Percentiles rank a stretch among this genome's conserved stretches.
phyloP scores from a whole-genome alignment of 225 moss, liverwort and hornwort genomes.

The Polytrichum commune region DNA sequence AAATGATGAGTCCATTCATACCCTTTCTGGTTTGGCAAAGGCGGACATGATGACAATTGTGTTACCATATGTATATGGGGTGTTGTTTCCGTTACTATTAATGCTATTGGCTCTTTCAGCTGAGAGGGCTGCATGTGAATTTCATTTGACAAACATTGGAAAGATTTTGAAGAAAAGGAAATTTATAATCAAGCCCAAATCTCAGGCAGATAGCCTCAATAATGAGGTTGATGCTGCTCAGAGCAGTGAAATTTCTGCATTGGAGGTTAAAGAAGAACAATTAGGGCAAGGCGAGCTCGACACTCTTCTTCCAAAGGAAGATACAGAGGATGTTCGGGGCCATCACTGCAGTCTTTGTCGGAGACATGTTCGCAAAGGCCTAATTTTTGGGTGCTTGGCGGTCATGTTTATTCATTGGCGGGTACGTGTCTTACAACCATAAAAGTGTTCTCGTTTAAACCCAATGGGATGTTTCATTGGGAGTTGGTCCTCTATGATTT shows the following conservation, averaged over 20 bases:
- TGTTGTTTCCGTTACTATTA: constrained; percentile 66
- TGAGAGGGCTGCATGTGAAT: constrained; percentile 73
- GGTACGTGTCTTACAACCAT: constrained; percentile 24
- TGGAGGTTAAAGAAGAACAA: constrained; percentile 15
- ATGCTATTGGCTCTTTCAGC: constrained; percentile 80
- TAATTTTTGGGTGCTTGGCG: constrained; percentile 63
- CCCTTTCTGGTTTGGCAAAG: constrained; percentile 60
- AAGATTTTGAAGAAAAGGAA: constrained; percentile 20
- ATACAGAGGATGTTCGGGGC: constrained; percentile 9
- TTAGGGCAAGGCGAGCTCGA: constrained; percentile 12
- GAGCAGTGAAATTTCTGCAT: constrained; percentile 13
- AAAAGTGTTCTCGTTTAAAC: background rate
- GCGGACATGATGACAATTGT: constrained; percentile 88
- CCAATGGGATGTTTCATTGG: background rate
- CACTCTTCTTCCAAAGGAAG: constrained; percentile 13
- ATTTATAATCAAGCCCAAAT: constrained; percentile 5
- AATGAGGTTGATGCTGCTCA: constrained; percentile 6
- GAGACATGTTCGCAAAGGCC: constrained; percentile 66
- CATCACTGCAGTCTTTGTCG: constrained; percentile 37
- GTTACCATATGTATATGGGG: constrained; percentile 61
- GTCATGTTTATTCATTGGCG: constrained; percentile 63
- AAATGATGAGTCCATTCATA: constrained; percentile 22
- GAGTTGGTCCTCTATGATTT: constrained; percentile 1
- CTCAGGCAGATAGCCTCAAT: constrained; percentile 12
- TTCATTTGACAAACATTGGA: constrained; percentile 28